phyloP scores from a whole-genome alignment of 75 land plant genomes.

The Pinus albicaulis region DNA sequence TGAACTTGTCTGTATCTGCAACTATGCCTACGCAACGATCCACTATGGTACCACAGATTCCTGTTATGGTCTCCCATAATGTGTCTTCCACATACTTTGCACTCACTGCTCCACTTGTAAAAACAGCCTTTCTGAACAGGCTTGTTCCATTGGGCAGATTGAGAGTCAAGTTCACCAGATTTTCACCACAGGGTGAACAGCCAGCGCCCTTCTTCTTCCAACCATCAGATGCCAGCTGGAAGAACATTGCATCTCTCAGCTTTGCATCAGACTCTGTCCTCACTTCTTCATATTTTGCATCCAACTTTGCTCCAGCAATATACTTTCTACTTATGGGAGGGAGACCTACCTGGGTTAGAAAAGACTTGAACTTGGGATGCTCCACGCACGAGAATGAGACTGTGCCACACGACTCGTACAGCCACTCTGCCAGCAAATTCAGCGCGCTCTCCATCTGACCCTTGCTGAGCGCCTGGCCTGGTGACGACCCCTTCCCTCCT shows the following conservation, averaged over 20 bases:
- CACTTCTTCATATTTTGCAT: conserved; percentile 70
- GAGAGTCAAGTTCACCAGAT: conserved; percentile 52
- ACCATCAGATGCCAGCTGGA: conserved; percentile 81
- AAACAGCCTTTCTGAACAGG: conserved; percentile 57
- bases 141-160: conserved; percentile 89
- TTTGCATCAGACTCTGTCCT: conserved; percentile 57
- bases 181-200: conserved; percentile 13
- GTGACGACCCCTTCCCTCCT: conserved; percentile 30
- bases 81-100: conserved; percentile 70
- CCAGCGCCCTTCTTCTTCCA: conserved; percentile 35
- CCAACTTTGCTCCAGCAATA: conserved; percentile 51
- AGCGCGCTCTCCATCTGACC: conserved; percentile 60
- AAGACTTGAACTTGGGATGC: conserved; percentile 84
- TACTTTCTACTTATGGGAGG: conserved; percentile 55
- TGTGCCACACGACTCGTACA: conserved; percentile 79
- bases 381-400: conserved; percentile 76
- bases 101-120: conserved; percentile 25
- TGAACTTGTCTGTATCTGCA: conserved; percentile 62
- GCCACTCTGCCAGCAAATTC: conserved; percentile 83
- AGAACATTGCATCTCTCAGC: conserved; percentile 75
- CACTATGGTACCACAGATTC: conserved; percentile 40
- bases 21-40: conserved; percentile 83
- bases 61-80: conserved; percentile 50
- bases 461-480: conserved; percentile 45
- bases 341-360: conserved; percentile 75